Conservation (phyloP, 2,329 filamentous ascomycete genomes). For the Botrytis paeoniae region DNA sequence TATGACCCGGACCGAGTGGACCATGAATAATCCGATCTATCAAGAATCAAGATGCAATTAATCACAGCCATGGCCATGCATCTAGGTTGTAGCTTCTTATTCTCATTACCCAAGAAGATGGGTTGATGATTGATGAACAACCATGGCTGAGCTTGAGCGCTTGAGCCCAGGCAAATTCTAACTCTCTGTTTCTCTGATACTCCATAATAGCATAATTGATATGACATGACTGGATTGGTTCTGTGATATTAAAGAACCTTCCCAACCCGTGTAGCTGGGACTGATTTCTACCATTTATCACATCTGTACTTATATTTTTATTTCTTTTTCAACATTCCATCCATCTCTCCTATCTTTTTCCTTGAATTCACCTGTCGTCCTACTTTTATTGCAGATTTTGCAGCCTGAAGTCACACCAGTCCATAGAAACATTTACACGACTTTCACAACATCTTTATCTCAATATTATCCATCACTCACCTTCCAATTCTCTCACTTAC, state of each 20-base stretch:
- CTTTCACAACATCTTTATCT: neutral
- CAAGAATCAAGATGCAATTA: constrained; percentile 8
- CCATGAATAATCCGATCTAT: neutral
- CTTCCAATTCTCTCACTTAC: neutral
- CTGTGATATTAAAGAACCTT: neutral
- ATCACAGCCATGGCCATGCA: constrained; percentile 2
- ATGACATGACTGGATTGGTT: neutral
- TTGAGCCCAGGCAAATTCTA: neutral
- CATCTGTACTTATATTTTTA: neutral
- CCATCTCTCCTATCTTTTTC: neutral
- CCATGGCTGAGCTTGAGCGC: constrained; percentile 1
- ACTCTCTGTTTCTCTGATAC: neutral
- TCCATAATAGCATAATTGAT: neutral
- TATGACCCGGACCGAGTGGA: constrained; percentile 9
- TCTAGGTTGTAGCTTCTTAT: constrained; percentile 1
- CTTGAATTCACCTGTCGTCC: neutral
- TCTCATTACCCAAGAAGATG: neutral
- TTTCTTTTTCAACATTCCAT: neutral
- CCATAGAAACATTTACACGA: constrained; percentile 1
- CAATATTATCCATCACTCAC: neutral
- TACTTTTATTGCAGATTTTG: constrained; percentile 1
- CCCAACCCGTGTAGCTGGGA: constrained; percentile 3
- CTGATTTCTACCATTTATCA: neutral
- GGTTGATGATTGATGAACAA: neutral
- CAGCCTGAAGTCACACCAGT: constrained; percentile 1